Conservation (phyloP, 169 alveolate species). For the Theileria sp. region DNA sequence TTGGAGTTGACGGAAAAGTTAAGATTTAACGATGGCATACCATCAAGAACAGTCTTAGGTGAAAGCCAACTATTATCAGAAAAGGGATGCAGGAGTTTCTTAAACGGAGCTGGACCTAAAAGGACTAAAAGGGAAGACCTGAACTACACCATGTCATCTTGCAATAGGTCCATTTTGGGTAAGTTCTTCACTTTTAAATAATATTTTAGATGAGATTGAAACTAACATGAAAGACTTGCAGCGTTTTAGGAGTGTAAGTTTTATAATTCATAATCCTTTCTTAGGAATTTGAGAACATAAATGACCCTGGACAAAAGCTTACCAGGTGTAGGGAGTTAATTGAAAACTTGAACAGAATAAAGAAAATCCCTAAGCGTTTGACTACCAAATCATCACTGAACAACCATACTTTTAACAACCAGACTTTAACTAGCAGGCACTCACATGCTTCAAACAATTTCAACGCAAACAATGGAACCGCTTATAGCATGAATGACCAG, state of each 20-base stretch:
- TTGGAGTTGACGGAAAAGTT: slow-evolving; percentile 23
- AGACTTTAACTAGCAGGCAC: neutral
- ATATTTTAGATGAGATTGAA: neutral
- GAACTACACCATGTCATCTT: neutral
- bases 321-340: slow-evolving; percentile 1
- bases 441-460: neutral
- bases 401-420: neutral
- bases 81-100: neutral
- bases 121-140: neutral
- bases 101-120: too few species aligned
- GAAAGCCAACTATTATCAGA: neutral
- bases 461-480: neutral
- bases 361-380: neutral
- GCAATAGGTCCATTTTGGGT: neutral
- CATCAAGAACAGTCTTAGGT: neutral
- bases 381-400: neutral
- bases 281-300: neutral
- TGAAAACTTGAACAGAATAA: slow-evolving; percentile 1
- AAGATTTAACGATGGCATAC: neutral
- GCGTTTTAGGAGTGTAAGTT: neutral
- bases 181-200: neutral
- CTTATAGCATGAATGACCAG: neutral
- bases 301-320: slow-evolving; percentile 2
- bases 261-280: neutral
- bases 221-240: slow-evolving; percentile 7